Percentiles rank a stretch among this genome's conserved stretches.
Conservation (phyloP, 345 rosid species). For the Jatropha curcas region DNA sequence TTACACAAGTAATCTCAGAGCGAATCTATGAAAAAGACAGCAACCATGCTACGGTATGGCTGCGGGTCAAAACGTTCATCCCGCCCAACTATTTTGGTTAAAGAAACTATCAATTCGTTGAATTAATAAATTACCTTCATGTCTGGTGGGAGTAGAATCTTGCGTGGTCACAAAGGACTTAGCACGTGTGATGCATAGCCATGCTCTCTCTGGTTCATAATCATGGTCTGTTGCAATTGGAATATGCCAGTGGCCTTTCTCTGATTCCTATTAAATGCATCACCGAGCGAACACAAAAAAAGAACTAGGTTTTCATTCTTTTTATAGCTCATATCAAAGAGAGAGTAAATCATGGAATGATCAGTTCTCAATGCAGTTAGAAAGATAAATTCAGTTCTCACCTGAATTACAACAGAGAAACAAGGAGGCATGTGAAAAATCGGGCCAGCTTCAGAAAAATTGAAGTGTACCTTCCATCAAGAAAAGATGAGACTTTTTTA, state of each 20-base stretch:
- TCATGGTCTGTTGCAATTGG: slow-evolving; percentile 48
- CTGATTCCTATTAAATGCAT: slow-evolving; percentile 54
- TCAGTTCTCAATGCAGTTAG: slow-evolving; percentile 27
- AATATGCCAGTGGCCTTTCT: slow-evolving; percentile 70
- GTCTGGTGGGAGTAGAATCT: slow-evolving; percentile 13
- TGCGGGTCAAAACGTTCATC: background rate
- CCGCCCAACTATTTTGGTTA: background rate
- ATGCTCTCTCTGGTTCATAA: slow-evolving; percentile 40
- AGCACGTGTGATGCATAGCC: slow-evolving; percentile 59
- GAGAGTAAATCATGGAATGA: slow-evolving; percentile 7
- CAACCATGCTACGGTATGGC: background rate
- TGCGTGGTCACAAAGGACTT: slow-evolving; percentile 15
- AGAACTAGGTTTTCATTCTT: background rate
- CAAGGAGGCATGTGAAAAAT: slow-evolving; percentile 63
- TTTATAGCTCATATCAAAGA: background rate
- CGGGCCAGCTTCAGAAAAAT: slow-evolving; percentile 51
- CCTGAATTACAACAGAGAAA: slow-evolving; percentile 67
- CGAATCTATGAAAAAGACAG: background rate
- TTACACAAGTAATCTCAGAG: background rate
- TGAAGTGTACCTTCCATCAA: slow-evolving; percentile 52
- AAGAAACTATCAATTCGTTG: slow-evolving; percentile 1
- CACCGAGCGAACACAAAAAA: background rate
- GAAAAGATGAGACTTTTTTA: slow-evolving; percentile 10
- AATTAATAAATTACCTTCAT: slow-evolving; percentile 43
- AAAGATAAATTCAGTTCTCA: slow-evolving; percentile 14